These are phyloP conservation scores for Pinus tabuliformis DNA, from an alignment of 75 land plant species.

Conservation along the genomic window DNA sequence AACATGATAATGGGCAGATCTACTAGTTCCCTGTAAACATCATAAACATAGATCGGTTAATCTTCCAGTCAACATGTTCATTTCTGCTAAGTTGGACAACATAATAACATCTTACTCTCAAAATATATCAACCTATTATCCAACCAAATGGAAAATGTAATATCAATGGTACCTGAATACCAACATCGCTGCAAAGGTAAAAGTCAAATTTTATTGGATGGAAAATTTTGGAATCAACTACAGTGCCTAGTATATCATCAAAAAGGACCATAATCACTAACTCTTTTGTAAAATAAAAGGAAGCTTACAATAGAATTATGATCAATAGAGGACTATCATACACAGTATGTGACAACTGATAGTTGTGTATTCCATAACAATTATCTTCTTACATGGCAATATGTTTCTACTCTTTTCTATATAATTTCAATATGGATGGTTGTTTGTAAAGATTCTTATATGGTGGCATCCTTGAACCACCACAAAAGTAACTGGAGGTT, in stretches of 20 bases:
- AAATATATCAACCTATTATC: not conserved
- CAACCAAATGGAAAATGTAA: not conserved
- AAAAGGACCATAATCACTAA: not conserved
- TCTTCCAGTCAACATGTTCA: no score
- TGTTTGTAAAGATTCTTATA: constrained; percentile 88
- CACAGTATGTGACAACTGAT: no score
- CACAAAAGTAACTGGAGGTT: constrained; percentile 98
- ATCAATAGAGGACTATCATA: not conserved
- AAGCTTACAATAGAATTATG: not conserved
- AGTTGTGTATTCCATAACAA: no score
- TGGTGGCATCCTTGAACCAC: constrained; percentile 98
- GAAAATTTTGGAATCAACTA: constrained; percentile 94
- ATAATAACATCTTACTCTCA: not conserved
- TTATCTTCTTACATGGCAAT: constrained; percentile 21
- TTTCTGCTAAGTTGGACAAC: not conserved
- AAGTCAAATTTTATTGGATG: constrained; percentile 98
- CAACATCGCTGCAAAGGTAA: constrained; percentile 94
- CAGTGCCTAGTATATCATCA: constrained; percentile 69
- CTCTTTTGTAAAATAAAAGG: not conserved
- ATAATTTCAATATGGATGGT: constrained; percentile 62
- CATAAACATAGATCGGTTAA: not conserved
- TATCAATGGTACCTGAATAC: constrained; percentile 64
- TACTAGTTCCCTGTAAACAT: constrained; percentile 70
- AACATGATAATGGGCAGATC: constrained; percentile 96
- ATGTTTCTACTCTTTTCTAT: constrained; percentile 92